Evolutionary conservation across 148 eudicot species (phyloP).

Genomic region (Persicaria tinctoria): DNA sequence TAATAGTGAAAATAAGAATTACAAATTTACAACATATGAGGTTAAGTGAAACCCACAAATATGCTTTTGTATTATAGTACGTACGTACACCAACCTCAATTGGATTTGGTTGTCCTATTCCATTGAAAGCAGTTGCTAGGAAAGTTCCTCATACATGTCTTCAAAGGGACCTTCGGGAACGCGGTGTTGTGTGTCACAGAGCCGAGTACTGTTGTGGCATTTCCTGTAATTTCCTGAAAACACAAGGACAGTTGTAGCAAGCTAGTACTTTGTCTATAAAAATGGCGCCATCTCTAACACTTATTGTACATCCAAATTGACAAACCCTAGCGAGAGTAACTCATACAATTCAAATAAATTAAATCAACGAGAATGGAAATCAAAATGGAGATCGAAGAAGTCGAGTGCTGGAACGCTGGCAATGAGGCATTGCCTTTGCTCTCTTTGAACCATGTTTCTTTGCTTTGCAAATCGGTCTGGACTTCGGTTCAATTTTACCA

Average conservation of each 20-base stretch:
- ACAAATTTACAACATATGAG: no score
- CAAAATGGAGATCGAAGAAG: conserved; percentile 1
- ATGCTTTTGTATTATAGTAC: no score
- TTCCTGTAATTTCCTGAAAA: no score
- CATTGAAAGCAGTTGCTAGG: conserved; percentile 18
- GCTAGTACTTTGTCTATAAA: background rate
- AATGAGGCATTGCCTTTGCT: conserved; percentile 26
- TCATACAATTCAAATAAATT: background rate
- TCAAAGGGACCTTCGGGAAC: no score
- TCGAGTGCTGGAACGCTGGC: background rate
- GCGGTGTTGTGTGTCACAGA: background rate
- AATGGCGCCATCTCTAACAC: background rate
- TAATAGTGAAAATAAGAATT: no score
- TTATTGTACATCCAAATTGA: background rate
- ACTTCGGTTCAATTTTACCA: conserved; percentile 31
- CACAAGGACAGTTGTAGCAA: background rate
- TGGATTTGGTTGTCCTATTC: background rate
- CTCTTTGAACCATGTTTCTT: conserved; percentile 42
- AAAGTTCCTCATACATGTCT: conserved; percentile 18
- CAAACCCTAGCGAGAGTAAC: background rate
- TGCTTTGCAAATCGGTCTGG: conserved; percentile 31
- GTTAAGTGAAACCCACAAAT: no score
- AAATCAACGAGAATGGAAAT: background rate
- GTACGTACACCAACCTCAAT: no score
- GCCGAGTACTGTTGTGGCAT: background rate